Conservation (phyloP, 1,284 basidiomycete species). For the Vanrija pseudolonga region DNA sequence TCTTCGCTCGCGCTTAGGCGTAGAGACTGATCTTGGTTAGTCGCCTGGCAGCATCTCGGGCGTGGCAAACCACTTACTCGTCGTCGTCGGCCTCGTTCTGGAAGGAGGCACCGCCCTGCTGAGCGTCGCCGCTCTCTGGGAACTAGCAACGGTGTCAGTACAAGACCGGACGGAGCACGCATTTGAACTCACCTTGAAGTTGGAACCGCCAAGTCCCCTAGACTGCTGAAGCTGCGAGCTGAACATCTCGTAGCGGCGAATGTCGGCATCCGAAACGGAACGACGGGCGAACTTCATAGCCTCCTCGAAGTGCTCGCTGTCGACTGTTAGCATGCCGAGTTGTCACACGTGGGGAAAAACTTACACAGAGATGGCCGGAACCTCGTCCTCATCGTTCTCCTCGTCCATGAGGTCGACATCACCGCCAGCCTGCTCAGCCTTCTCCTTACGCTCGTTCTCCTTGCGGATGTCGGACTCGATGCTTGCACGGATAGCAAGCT, state of each 20-base stretch:
- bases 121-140: conserved; percentile 66
- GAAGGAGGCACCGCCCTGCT: conserved; percentile 50
- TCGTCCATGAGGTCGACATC: conserved; percentile 58
- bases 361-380: conserved; percentile 87
- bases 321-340: conserved; percentile 5
- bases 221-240: conserved; percentile 47
- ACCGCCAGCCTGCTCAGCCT: conserved; percentile 70
- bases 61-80: conserved; percentile 21
- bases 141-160: conserved; percentile 60
- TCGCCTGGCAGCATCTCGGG: not conserved
- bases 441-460: conserved; percentile 75
- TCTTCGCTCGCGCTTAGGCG: conserved; percentile 5
- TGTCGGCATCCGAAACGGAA: conserved; percentile 90
- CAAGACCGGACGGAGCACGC: no score
- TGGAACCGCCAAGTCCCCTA: conserved; percentile 41
- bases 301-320: conserved; percentile 89
- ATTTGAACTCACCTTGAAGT: conserved; percentile 36
- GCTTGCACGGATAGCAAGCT: conserved; percentile 78
- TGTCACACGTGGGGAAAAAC: conserved; percentile 5
- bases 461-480: conserved; percentile 88
- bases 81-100: conserved; percentile 51
- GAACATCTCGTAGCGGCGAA: conserved; percentile 58
- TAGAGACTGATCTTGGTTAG: conserved; percentile 12
- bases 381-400: conserved; percentile 74
- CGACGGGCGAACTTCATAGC: conserved; percentile 62